Evolutionary conservation across 192 early-diverging fungal genomes (phyloP).

Genomic region (Rhizoclosmatium globosum): DNA sequence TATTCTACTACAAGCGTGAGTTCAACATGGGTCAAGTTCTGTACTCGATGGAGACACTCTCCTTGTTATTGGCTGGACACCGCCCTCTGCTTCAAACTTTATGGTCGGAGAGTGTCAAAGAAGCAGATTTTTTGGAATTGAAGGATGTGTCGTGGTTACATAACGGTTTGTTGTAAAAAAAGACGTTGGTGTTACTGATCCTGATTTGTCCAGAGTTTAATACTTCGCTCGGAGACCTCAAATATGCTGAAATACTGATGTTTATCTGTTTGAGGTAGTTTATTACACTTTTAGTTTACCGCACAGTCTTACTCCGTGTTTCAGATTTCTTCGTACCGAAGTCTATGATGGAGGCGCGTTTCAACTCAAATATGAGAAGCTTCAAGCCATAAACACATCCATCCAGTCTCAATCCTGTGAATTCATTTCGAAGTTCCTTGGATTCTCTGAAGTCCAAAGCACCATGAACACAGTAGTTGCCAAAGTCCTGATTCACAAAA

Average conservation of each 20-base stretch:
- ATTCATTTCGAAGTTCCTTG: constrained; percentile 3
- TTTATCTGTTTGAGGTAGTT: constrained; percentile 41
- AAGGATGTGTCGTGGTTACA: constrained; percentile 22
- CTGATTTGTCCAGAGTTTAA: background rate
- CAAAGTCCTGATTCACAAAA: constrained; percentile 11
- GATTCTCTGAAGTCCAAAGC: background rate
- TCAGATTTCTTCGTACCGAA: constrained; percentile 8
- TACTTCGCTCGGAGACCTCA: background rate
- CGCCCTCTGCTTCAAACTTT: too few relatives aligned
- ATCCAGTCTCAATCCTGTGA: constrained; percentile 27
- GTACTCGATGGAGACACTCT: too few relatives aligned
- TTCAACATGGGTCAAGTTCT: too few relatives aligned
- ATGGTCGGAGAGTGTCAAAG: too few relatives aligned
- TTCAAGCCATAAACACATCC: constrained; percentile 19
- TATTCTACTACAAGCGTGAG: too few relatives aligned
- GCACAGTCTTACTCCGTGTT: background rate
- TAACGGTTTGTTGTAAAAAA: constrained; percentile 15
- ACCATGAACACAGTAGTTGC: constrained; percentile 1
- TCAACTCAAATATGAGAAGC: background rate
- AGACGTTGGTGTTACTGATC: background rate
- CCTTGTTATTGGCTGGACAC: too few relatives aligned
- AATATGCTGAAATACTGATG: constrained; percentile 41
- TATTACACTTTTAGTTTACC: background rate
- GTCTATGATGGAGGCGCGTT: background rate
- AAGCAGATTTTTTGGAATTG: constrained; percentile 12